Conservation (phyloP, 106 monocot species). For the Dendrobium huoshanense region DNA sequence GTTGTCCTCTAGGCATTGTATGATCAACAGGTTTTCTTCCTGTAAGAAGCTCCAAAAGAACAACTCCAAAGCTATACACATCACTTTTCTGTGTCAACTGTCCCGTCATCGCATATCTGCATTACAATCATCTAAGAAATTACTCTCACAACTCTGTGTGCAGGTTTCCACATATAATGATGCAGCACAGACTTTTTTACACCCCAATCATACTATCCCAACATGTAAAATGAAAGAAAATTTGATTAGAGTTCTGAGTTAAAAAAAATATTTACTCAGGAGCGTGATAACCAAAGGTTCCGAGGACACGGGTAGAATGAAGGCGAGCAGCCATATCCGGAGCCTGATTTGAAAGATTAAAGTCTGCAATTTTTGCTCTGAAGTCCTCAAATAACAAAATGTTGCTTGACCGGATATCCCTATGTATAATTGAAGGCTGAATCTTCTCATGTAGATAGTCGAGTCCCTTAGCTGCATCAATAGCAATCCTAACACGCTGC, state of each 20-base stretch:
- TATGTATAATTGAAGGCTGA: conserved; percentile 77
- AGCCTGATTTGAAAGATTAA: conserved; percentile 87
- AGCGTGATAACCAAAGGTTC: conserved; percentile 95
- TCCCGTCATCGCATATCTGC: conserved; percentile 95
- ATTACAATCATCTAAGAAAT: neutral
- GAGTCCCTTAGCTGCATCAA: conserved; percentile 90
- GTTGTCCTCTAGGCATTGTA: conserved; percentile 93
- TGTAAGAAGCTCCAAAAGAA: conserved; percentile 87
- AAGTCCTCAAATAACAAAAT: conserved; percentile 85
- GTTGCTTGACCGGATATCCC: conserved; percentile 92
- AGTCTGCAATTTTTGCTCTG: conserved; percentile 91
- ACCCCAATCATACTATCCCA: neutral
- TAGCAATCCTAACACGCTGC: conserved; percentile 83
- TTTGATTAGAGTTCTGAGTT: neutral
- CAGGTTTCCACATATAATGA: neutral
- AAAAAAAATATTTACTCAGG: conserved; percentile 57
- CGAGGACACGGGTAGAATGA: conserved; percentile 93
- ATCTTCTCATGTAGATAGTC: conserved; percentile 95
- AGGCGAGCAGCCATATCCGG: conserved; percentile 96
- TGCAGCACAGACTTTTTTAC: neutral
- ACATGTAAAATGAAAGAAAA: neutral
- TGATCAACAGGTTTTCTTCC: conserved; percentile 93
- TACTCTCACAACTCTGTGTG: neutral
- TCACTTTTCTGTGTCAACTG: conserved; percentile 89
- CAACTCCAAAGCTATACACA: conserved; percentile 92